Percentiles rank a stretch among this genome's conserved stretches.
phyloP scores from a whole-genome alignment of 2,329 filamentous ascomycete species.

The Colletotrichum tanaceti region DNA sequence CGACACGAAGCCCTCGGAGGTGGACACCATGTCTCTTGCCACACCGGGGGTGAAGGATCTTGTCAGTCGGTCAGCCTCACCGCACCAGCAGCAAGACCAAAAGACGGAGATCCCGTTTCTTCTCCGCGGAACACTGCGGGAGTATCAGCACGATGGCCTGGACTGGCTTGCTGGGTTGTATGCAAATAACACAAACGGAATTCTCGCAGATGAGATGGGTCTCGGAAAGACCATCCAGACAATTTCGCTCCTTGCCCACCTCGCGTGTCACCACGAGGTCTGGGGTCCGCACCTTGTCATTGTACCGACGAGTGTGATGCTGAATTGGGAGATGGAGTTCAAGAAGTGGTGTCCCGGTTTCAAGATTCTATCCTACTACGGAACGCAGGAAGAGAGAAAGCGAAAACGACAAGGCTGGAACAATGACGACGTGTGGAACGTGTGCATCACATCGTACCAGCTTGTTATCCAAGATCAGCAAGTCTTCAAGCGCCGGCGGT shows the following conservation, averaged over 20 bases:
- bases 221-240: slow-evolving; percentile 98
- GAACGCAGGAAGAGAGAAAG: slow-evolving; percentile 90
- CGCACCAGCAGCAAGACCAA: slow-evolving; percentile 48
- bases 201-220: slow-evolving; percentile 98
- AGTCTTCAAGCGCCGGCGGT: slow-evolving; percentile 89
- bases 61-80: slow-evolving; percentile 49
- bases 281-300: slow-evolving; percentile 98
- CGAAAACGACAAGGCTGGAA: slow-evolving; percentile 93
- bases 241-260: slow-evolving; percentile 90
- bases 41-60: slow-evolving; percentile 42
- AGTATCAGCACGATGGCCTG: slow-evolving; percentile 96
- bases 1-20: slow-evolving; percentile 64
- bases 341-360: slow-evolving; percentile 99
- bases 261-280: slow-evolving; percentile 88
- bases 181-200: slow-evolving; percentile 92
- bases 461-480: slow-evolving; percentile 94
- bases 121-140: slow-evolving; percentile 86
- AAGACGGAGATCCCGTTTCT: slow-evolving; percentile 84
- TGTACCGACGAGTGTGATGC: slow-evolving; percentile 96
- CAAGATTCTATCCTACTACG: slow-evolving; percentile 97
- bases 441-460: slow-evolving; percentile 97
- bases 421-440: slow-evolving; percentile 93
- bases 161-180: slow-evolving; percentile 97
- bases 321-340: slow-evolving; percentile 99
- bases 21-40: slow-evolving; percentile 52